phyloP scores from a whole-genome alignment of 2,329 filamentous ascomycete species.

The Emergomyces orientalis region DNA sequence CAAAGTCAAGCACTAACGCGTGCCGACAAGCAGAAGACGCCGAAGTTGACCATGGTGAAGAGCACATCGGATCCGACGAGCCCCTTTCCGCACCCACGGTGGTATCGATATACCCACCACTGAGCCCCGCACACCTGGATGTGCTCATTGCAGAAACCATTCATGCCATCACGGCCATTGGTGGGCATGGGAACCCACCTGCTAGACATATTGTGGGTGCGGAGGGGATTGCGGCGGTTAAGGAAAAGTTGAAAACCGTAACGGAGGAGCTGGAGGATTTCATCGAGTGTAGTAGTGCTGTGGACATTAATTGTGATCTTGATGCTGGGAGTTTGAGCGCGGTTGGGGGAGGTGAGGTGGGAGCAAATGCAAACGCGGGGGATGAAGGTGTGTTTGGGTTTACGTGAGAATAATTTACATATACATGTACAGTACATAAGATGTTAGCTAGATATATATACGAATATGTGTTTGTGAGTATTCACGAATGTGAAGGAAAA shows the following conservation, averaged over 20 bases:
- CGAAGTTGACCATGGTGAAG: constrained; percentile 2
- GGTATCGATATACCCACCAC: constrained; percentile 62
- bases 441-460: background rate
- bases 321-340: constrained; percentile 19
- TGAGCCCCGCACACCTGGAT: constrained; percentile 60
- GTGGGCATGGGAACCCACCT: constrained; percentile 90
- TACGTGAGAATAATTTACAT: background rate
- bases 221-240: constrained; percentile 78
- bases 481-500: background rate
- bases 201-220: constrained; percentile 87
- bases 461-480: background rate
- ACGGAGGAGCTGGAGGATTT: constrained; percentile 96
- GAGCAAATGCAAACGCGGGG: constrained; percentile 9
- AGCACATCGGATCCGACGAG: background rate
- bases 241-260: constrained; percentile 92
- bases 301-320: constrained; percentile 47
- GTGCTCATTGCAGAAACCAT: constrained; percentile 79
- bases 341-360: constrained; percentile 12
- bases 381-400: constrained; percentile 1
- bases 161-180: constrained; percentile 81
- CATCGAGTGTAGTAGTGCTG: constrained; percentile 75
- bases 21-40: background rate
- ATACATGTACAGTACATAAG: background rate
- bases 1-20: background rate
- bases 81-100: constrained; percentile 38